Base-by-base conservation (phyloP, 768 basidiomycete genomes). In the Lactifluus subvellereus region DNA sequence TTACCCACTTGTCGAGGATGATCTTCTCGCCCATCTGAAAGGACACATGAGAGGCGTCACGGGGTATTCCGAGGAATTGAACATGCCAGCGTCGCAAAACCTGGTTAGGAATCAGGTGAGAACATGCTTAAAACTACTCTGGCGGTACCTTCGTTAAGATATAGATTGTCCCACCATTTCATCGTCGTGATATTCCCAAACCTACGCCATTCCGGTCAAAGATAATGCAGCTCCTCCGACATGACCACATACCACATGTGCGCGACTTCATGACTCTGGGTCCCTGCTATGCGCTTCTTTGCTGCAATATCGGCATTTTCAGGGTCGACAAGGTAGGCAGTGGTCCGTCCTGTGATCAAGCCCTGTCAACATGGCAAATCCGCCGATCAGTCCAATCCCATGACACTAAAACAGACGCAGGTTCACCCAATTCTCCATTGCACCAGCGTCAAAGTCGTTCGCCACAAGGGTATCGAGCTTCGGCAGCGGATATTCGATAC, bases 391-490 rank as follows among this genome's bases (percentile, higher is more conserved):
- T 51, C 8, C 3, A 53, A 3, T 18, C n/a, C 37, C 22, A 18
- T 11, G 16, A 30, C 11, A 37, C 3, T 6, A 60, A 6, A 52
- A 20, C 7, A 18, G 35, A 55, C 22, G 33, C 2, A 57, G 56
- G 2, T 32, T 55, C 69, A 80, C 83, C 90, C 90, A 94, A 73
- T 94, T 94, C 74, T 97, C 95, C 94, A 95, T 94, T 4, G 89
- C 73, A 78, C 88, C 91, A 37, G 89, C 87, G 70, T 96, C 94
- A 68, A 97, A 97, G 72, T 97, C 94, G 57, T 82, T 83, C 4
- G 86, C 94, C 60, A 93, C 91, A 14, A 98, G 80, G 2, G 94
- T 95, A 71, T 98, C 96, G 49, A 98, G 81, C 77, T 98, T 98
- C 6, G 94, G 92, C 32, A 98, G 81, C 27, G 95, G 93, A 73